Evolutionary conservation across 169 alveolate genomes (phyloP).

Genomic region (Cryptosporidium andersoni): DNA sequence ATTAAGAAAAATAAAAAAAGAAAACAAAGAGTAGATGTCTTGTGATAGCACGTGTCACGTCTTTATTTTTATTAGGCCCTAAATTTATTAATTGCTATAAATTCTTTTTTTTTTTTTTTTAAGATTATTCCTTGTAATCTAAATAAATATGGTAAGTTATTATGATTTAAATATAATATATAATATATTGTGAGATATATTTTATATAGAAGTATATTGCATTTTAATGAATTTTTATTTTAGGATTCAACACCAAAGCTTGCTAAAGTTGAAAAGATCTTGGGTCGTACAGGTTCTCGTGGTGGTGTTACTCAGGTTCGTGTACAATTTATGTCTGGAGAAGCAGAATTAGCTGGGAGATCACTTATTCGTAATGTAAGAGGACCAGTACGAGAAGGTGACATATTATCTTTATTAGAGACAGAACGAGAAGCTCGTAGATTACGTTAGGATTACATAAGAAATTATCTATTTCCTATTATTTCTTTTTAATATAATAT

Average conservation of each 20-base stretch:
- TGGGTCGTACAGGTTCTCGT: conserved; percentile 97
- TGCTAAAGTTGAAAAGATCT: conserved; percentile 93
- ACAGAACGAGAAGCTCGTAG: conserved; percentile 98
- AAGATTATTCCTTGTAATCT: background rate
- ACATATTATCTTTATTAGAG: conserved; percentile 95
- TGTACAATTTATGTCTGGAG: conserved; percentile 89
- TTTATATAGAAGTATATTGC: too few relatives aligned
- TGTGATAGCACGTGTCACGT: conserved; percentile 10
- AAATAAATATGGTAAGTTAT: conserved; percentile 37
- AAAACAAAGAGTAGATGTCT: too few relatives aligned
- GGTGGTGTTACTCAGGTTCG: conserved; percentile 98
- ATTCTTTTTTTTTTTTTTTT: background rate
- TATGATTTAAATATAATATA: background rate
- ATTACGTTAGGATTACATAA: conserved; percentile 82
- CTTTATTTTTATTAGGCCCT: conserved; percentile 1
- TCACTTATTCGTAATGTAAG: conserved; percentile 95
- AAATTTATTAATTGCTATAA: too few relatives aligned
- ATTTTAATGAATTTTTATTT: background rate
- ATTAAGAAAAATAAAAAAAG: too few relatives aligned
- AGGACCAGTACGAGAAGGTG: conserved; percentile 99
- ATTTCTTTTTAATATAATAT: too few relatives aligned
- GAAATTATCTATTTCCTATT: background rate
- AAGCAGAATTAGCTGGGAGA: conserved; percentile 88
- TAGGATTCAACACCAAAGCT: conserved; percentile 83
- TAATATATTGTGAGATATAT: too few relatives aligned